Evolutionary conservation across 768 basidiomycete genomes (phyloP).

Genomic region (Boletus tylopilopsis): DNA sequence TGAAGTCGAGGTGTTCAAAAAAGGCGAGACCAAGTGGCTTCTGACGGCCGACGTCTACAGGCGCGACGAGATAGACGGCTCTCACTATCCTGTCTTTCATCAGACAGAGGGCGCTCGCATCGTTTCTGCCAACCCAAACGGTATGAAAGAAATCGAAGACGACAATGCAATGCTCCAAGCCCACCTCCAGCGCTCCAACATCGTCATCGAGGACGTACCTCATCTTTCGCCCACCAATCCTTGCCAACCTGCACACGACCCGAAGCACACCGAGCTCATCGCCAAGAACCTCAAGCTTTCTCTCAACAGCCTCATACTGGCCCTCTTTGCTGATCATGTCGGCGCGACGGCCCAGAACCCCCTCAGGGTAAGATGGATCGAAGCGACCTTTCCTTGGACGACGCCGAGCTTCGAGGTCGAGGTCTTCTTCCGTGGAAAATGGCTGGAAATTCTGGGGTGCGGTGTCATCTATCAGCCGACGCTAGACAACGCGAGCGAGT

Average conservation of each 20-base stretch:
- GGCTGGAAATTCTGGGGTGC: constrained; percentile 94
- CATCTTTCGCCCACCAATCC: constrained; percentile 74
- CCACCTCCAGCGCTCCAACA: constrained; percentile 65
- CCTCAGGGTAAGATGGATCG: constrained; percentile 91
- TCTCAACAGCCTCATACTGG: constrained; percentile 80
- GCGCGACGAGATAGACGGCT: constrained; percentile 95
- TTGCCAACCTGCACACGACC: constrained; percentile 74
- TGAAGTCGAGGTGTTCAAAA: constrained; percentile 86
- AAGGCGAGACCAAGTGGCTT: constrained; percentile 79
- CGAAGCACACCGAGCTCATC: constrained; percentile 65
- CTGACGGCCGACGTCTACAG: constrained; percentile 96
- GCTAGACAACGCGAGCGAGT: constrained; percentile 80
- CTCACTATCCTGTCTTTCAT: constrained; percentile 97
- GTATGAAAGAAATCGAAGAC: constrained; percentile 60
- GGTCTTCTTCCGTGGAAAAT: constrained; percentile 92
- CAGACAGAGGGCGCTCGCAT: constrained; percentile 95
- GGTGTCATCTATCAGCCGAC: constrained; percentile 91
- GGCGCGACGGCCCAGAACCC: constrained; percentile 59
- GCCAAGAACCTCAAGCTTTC: constrained; percentile 86
- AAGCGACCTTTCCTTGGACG: constrained; percentile 97
- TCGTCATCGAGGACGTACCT: constrained; percentile 84
- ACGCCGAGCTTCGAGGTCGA: constrained; percentile 98
- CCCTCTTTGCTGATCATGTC: constrained; percentile 67
- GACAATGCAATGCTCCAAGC: constrained; percentile 64
- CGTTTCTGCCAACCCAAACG: constrained; percentile 55